Evolutionary conservation across 1,284 basidiomycete species (phyloP), one percentile per base, ranked within the genome.

Genomic region (Trichosporon ovoides): DNA sequence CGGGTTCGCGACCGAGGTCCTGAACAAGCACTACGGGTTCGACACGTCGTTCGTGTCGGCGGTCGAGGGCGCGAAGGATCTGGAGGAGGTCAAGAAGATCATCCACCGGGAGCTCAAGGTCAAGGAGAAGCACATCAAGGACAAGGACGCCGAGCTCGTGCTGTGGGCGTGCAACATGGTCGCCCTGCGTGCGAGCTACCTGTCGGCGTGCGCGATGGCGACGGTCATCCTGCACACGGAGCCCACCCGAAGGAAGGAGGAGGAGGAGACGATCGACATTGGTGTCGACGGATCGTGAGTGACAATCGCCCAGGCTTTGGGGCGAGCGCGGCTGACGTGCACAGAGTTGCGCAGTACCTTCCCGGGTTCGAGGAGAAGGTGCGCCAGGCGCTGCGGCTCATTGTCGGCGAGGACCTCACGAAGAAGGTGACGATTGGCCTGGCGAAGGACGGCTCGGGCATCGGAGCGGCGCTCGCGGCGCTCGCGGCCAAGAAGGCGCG

Each of bases 381-480:
- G 62, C 82, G 89, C 33, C 83, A 85, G 49, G 87, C 91, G 0
- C 76, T 98, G 52, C 79, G 83, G n/a, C 76, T 80, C 2, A 70
- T 98, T 34, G 83, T 98, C 12, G 93, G 95, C 7, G 81, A 84
- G 38, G 83, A 89, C 38, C 84, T 87, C 5, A 91, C 92, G 78
- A 81, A 83, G 69, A 80, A 84, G 36, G 85, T 96, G 7, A 83
- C 87, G 61, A 89, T 98, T 66, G 93, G 91, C 20, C 76, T 97
- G 67, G 95, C 95, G 5, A 98, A 96, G 78, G 96, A 98, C 71
- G 95, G 96, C 22, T 94, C 90, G 72, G 96, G 95, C 54, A 92
- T 95, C 38, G 95, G 95, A 71, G 77, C 77, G 38, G 77, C 77
- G 18, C 66, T 79, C 11, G 74, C 74, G 31, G 77, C 77, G 10